Conservation (phyloP, 345 rosid species). For the Lumnitzera littorea region DNA sequence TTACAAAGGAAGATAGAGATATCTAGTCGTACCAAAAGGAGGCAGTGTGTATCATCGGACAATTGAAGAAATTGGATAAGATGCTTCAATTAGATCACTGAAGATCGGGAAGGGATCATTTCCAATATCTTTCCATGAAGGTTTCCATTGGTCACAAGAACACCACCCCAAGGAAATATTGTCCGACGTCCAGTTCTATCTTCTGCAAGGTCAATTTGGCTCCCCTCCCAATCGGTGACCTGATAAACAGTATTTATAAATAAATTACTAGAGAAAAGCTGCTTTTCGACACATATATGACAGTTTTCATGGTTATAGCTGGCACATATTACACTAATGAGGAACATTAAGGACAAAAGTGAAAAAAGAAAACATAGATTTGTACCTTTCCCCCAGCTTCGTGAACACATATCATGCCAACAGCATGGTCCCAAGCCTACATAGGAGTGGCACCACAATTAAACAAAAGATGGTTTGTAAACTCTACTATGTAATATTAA, state of each 20-base stretch:
- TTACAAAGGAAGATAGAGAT: no score
- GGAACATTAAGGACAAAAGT: neutral
- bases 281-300: neutral
- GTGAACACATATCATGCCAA: conserved; percentile 72
- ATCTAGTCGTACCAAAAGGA: neutral
- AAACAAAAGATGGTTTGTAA: neutral
- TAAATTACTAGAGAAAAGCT: neutral
- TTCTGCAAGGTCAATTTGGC: conserved; percentile 39
- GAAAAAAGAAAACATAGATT: neutral
- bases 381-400: conserved; percentile 95
- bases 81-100: conserved; percentile 16
- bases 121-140: conserved; percentile 46
- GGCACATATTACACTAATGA: neutral
- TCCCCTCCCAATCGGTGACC: conserved; percentile 82
- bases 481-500: neutral
- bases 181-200: conserved; percentile 53
- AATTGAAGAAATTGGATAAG: neutral
- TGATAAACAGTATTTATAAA: conserved; percentile 8
- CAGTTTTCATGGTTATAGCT: no score
- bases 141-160: conserved; percentile 54
- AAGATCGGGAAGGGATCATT: conserved; percentile 32
- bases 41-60: neutral
- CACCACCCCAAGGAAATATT: conserved; percentile 51
- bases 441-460: conserved; percentile 8
- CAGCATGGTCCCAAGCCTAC: conserved; percentile 97